Evolutionary conservation across 2,329 filamentous ascomycete species (phyloP), one percentile per base, ranked within the genome.

Genomic region (Cladorrhinum sp.): DNA sequence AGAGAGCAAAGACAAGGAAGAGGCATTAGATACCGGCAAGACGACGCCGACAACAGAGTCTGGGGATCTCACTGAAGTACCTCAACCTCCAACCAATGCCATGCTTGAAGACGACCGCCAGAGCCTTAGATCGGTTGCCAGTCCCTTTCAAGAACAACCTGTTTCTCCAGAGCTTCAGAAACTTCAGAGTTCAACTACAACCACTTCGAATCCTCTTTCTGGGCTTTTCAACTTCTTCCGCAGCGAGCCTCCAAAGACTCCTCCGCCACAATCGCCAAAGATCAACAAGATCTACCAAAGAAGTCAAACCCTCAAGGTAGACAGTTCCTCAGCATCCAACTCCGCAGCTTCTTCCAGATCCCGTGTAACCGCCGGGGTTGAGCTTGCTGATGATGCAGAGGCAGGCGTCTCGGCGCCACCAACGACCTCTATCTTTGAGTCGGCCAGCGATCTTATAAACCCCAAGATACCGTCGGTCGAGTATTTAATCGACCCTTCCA

Each of bases 351-450:
- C 74, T 23, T 74, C 74, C 41, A 72, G 60, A 57, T 76, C 78
- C 2, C 75, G 70, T 38, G 80, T 81, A 3, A 84, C 83, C 0
- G 71, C 78, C 1, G 83, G 83, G 2, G 75, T 80, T 7, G 81
- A 84, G 62, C 67, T 79, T 16, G 74, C 74, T 2, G 76, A 78
- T 16, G 78, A 78, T 9, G 65, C 70, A 2, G 75, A 79, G 45
- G 76, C 73, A 12, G 76, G 73, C 10, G 73, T 89, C 58, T 79
- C 84, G 56, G 88, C 91, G 7, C 95, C 95, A 3, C 95, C 95
- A 0, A 89, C 86, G 68, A 98, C 95, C 0, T 96, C 91, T 0
- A 90, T 99, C 64, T 96, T 99, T 62, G 95, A 99, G 76, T 93
- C 93, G 3, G 95, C 95, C 0, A 91, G 92, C 10, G 93, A 99